Evolutionary conservation across 2,329 filamentous ascomycete species (phyloP).

Genomic region (Fusarium virguliforme): DNA sequence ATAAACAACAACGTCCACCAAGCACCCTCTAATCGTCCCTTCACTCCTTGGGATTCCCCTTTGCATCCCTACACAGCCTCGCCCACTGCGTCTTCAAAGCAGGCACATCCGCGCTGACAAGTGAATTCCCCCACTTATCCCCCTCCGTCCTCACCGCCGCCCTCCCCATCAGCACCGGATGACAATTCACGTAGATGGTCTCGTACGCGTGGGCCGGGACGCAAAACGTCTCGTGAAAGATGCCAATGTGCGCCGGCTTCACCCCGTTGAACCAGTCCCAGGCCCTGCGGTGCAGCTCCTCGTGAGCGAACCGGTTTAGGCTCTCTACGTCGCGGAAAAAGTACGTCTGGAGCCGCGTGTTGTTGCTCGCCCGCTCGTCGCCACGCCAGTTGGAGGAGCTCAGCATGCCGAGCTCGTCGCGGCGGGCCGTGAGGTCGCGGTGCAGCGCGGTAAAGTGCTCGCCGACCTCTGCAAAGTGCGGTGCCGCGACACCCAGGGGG

Average conservation of each 20-base stretch:
- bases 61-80: constrained; percentile 52
- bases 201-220: constrained; percentile 65
- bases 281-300: constrained; percentile 62
- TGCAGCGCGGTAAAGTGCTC: constrained; percentile 60
- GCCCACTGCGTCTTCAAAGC: constrained; percentile 56
- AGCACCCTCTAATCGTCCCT: neutral
- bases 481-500: constrained; percentile 65
- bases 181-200: constrained; percentile 66
- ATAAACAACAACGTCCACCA: neutral
- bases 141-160: constrained; percentile 46
- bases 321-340: constrained; percentile 68
- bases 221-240: constrained; percentile 71
- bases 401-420: constrained; percentile 65
- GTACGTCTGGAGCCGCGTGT: constrained; percentile 62
- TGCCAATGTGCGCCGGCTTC: constrained; percentile 60
- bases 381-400: constrained; percentile 60
- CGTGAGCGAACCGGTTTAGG: constrained; percentile 68
- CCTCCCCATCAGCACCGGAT: constrained; percentile 57
- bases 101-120: constrained; percentile 55
- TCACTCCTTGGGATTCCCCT: constrained; percentile 35
- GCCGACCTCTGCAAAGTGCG: constrained; percentile 60
- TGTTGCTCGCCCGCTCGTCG: constrained; percentile 58
- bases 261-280: constrained; percentile 67
- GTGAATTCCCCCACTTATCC: constrained; percentile 54
- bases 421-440: constrained; percentile 54